phyloP scores from a whole-genome alignment of 2,329 filamentous ascomycete species.

The Ophiocordyceps robertsii region DNA sequence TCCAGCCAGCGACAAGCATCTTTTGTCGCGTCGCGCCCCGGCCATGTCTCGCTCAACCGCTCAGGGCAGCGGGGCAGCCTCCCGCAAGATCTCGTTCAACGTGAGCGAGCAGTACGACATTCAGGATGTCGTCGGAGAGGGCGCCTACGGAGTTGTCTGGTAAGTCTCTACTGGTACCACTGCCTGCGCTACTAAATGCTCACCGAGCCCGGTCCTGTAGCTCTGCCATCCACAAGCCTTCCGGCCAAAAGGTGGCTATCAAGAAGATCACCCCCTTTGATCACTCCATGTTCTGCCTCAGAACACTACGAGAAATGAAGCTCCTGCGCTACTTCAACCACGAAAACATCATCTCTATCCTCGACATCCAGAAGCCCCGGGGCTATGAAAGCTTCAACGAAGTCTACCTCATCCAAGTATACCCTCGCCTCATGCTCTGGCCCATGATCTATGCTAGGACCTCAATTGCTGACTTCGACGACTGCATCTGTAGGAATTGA shows the following conservation, averaged over 20 bases:
- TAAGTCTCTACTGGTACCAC: conserved; percentile 32
- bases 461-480: not conserved
- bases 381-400: conserved; percentile 95
- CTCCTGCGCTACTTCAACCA: conserved; percentile 97
- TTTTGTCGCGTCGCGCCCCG: not conserved
- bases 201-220: conserved; percentile 27
- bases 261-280: conserved; percentile 99
- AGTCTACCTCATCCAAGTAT: conserved; percentile 94
- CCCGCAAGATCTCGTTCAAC: conserved; percentile 98
- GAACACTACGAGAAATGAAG: conserved; percentile 98
- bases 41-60: conserved; percentile 43
- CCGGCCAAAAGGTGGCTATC: conserved; percentile 95
- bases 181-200: not conserved
- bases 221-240: conserved; percentile 96
- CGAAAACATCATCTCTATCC: conserved; percentile 98
- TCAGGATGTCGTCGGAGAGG: conserved; percentile 97
- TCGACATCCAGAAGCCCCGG: conserved; percentile 96
- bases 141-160: conserved; percentile 97
- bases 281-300: conserved; percentile 96
- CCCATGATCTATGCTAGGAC: not conserved
- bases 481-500: conserved; percentile 56
- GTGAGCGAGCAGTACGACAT: conserved; percentile 99
- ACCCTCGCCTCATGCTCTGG: conserved; percentile 7
- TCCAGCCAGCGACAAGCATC: not conserved
- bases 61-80: conserved; percentile 46